Conservation (phyloP, 495 filamentous ascomycete species). For the Penicillium turbatum region DNA sequence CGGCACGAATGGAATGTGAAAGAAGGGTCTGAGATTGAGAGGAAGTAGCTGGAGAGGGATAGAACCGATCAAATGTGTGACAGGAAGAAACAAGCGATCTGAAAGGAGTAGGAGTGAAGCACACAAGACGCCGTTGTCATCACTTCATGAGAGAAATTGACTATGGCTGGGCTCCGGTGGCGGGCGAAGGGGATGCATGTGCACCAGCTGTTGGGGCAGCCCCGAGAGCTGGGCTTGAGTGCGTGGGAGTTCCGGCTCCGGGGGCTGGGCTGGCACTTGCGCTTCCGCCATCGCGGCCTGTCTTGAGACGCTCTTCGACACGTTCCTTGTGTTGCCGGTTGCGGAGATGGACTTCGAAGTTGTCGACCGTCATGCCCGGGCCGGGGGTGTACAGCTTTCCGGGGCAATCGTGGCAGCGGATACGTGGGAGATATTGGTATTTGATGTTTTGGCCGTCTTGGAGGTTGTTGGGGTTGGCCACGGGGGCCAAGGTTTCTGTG, state of each 20-base stretch:
- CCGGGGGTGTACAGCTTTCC: conserved; percentile 89
- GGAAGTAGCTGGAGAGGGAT: conserved; percentile 8
- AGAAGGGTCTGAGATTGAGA: conserved; percentile 4
- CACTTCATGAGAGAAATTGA: conserved; percentile 20
- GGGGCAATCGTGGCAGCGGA: conserved; percentile 85
- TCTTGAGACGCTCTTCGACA: conserved; percentile 55
- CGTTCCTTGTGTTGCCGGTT: conserved; percentile 72
- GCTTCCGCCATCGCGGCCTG: conserved; percentile 13
- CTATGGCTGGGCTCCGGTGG: conserved; percentile 16
- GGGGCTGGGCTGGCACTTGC: conserved; percentile 24
- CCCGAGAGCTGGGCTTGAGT: conserved; percentile 20
- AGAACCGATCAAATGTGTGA: conserved; percentile 10
- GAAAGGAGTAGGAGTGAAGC: conserved; percentile 5
- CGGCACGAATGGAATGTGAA: conserved; percentile 3
- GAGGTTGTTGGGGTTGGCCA: conserved; percentile 45
- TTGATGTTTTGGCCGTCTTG: conserved; percentile 51
- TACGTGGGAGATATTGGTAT: conserved; percentile 76
- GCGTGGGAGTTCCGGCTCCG: conserved; percentile 11
- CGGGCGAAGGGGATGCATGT: conserved; percentile 15
- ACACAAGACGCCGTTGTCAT: conserved; percentile 21
- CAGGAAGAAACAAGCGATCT: conserved; percentile 14
- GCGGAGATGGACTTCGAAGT: conserved; percentile 86
- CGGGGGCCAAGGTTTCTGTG: conserved; percentile 54
- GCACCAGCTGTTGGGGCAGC: not conserved
- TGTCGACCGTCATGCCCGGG: conserved; percentile 75